Evolutionary conservation across 2,329 filamentous ascomycete genomes (phyloP), one percentile per base, ranked within the genome.

Genomic region (Shiraia bambusicola): DNA sequence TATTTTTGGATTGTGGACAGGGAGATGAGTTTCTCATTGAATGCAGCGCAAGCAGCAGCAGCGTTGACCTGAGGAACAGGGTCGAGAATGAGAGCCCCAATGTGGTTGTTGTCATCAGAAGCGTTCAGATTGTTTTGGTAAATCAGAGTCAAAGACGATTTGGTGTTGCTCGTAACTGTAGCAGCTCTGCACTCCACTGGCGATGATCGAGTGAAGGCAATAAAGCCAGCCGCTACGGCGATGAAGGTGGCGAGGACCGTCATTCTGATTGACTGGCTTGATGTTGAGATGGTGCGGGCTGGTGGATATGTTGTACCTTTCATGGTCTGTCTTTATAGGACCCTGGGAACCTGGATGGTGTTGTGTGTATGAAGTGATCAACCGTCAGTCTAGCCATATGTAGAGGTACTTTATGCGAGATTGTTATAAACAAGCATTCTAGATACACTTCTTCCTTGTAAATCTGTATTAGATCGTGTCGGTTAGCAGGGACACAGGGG

Each of bases 71-170:
- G 63, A 6, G 61, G 52, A 34, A 72, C 59, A 3, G 71, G 61
- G 40, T 76, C 76, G 29, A 79, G 61, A 6, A 79, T 58, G 30
- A 79, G 71, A 3, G 76, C 76, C 9, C 76, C 72, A 13, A 76
- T 63, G 52, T 79, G 77, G 47, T 79, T 78, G 17, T 57, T 64
- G 59, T 79, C 74, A 46, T 80, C 76, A 0, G 74, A 74, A 6
- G 63, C 67, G 52, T 80, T 80, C 16, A 79, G 63, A 28, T 79
- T 79, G 59, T 79, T 80, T 52, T 79, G 76, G 45, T 75, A 79
- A 7, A 79, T 55, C 6, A 79, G 62, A 0, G 75, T 77, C 38
- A 79, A 53, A 1, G 75, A 78, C 1, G 70, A 74, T 16, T 69
- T 52, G 2, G 56, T 56, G 27, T 65, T 66, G 2, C 59, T 56